phyloP scores from a whole-genome alignment of 768 basidiomycete species.

The Daedaleopsis nitida region DNA sequence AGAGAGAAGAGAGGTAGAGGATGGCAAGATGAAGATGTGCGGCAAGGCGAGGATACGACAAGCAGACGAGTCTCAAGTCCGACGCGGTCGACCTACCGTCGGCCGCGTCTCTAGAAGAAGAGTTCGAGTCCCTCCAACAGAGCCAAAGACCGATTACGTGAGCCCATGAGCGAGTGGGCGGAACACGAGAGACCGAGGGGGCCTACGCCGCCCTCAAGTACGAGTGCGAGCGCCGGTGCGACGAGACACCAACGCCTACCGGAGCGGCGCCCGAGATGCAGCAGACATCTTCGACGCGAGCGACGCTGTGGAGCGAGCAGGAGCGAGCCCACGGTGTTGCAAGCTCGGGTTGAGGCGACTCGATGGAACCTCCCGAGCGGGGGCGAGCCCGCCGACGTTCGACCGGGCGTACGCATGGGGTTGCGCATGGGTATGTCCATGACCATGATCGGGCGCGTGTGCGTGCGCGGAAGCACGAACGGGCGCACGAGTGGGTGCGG shows the following conservation, averaged over 20 bases:
- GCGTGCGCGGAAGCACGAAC: background rate
- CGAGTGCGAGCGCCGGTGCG: background rate
- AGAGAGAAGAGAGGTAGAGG: no score
- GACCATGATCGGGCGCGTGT: background rate
- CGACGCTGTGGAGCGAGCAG: background rate
- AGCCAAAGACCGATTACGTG: background rate
- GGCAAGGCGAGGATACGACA: no score
- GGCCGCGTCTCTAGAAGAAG: background rate
- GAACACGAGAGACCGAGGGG: no score
- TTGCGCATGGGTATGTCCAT: background rate
- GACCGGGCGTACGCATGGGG: no score
- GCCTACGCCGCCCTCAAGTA: no score
- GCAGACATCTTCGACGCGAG: background rate
- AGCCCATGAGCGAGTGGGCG: no score
- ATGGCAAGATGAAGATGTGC: no score
- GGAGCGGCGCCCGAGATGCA: background rate
- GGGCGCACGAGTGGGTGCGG: background rate
- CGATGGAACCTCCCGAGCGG: no score
- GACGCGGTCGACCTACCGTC: slow-evolving; percentile 8
- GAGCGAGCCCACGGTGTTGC: background rate
- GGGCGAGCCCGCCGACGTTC: no score
- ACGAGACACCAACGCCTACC: background rate
- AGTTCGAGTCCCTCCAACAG: background rate
- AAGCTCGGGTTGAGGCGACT: background rate
- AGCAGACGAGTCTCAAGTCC: background rate